Evolutionary conservation across 1,139 yeast genomes (phyloP).

Genomic region (Citeromyces hawaiiensis): DNA sequence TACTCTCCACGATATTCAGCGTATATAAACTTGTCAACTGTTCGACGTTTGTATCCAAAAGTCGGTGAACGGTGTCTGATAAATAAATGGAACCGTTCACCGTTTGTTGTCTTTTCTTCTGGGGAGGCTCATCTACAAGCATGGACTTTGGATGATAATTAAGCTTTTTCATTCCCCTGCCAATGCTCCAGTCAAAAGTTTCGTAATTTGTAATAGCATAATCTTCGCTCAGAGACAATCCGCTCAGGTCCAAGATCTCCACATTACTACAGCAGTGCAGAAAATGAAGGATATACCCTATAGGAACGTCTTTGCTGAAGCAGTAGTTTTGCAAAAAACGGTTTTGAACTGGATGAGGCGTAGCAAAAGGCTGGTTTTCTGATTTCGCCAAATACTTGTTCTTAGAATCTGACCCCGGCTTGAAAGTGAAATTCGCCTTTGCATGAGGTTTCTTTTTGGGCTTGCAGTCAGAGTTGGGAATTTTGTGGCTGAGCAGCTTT

Average conservation of each 20-base stretch:
- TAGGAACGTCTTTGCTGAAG: constrained; percentile 50
- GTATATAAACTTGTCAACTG: neutral
- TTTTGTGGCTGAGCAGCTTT: neutral
- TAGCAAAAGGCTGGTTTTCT: constrained; percentile 16
- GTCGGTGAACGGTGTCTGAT: constrained; percentile 1
- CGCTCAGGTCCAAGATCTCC: constrained; percentile 33
- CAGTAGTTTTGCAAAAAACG: constrained; percentile 43
- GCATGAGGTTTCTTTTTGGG: neutral
- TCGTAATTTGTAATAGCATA: constrained; percentile 28
- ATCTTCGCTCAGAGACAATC: constrained; percentile 43
- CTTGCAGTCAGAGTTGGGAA: neutral
- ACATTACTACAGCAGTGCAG: constrained; percentile 47
- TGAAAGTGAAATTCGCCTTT: neutral
- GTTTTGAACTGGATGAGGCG: constrained; percentile 46
- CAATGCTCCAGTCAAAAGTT: constrained; percentile 12
- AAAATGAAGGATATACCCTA: constrained; percentile 52
- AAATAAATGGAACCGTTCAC: neutral
- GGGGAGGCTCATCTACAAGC: neutral
- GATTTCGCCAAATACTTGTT: constrained; percentile 1
- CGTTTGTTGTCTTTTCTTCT: neutral
- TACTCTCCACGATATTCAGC: constrained; percentile 20
- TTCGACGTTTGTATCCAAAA: neutral
- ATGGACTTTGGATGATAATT: neutral
- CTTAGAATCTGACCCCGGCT: neutral
- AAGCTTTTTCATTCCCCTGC: constrained; percentile 1